These are phyloP conservation scores for Pilatotrama ljubarskyi DNA, from an alignment of 768 basidiomycete genomes.

Conservation along the genomic window DNA sequence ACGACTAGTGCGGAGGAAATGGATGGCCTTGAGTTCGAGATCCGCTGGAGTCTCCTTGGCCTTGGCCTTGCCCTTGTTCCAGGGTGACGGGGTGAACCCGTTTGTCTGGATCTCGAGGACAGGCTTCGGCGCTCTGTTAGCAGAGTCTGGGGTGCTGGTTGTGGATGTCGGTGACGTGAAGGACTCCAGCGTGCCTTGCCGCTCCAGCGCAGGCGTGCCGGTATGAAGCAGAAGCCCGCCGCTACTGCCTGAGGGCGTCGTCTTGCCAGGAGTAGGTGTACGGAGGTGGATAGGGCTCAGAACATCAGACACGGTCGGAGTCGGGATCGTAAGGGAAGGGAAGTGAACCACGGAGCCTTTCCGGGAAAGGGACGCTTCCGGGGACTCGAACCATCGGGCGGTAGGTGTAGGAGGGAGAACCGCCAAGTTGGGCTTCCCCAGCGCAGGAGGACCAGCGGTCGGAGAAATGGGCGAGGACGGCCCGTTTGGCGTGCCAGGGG, in stretches of 20 bases:
- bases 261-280: slow-evolving; percentile 3
- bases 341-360: slow-evolving; percentile 29
- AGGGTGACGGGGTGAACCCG: slow-evolving; percentile 6
- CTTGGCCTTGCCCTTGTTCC: slow-evolving; percentile 11
- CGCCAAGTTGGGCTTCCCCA: slow-evolving; percentile 27
- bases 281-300: slow-evolving; percentile 18
- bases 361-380: slow-evolving; percentile 11
- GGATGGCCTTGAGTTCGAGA: slow-evolving; percentile 1
- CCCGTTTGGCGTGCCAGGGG: background rate
- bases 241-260: background rate
- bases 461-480: slow-evolving; percentile 23
- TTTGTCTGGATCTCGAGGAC: slow-evolving; percentile 17
- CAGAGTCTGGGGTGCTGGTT: background rate
- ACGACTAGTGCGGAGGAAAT: background rate
- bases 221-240: slow-evolving; percentile 5
- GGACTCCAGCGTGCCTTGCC: slow-evolving; percentile 11
- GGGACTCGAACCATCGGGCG: slow-evolving; percentile 27
- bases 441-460: slow-evolving; percentile 25
- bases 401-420: slow-evolving; percentile 37
- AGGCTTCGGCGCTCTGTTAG: slow-evolving; percentile 3
- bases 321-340: slow-evolving; percentile 21
- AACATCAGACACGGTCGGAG: slow-evolving; percentile 1
- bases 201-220: background rate
- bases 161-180: background rate
- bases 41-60: slow-evolving; percentile 6